Evolutionary conservation across 495 filamentous ascomycete genomes (phyloP).

Genomic region (Daldinia caldariorum): DNA sequence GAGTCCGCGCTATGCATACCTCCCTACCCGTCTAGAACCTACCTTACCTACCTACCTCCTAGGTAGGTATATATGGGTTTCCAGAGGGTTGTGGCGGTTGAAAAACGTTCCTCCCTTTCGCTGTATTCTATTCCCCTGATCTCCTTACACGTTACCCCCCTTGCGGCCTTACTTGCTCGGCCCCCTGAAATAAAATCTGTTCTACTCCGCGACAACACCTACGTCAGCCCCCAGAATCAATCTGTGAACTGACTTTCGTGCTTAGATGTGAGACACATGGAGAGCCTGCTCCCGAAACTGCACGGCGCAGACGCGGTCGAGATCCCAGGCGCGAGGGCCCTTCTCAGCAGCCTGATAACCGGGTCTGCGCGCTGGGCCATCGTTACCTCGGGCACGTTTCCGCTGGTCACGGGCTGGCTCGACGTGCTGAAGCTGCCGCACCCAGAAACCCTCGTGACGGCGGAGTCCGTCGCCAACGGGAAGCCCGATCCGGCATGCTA

Average conservation of each 20-base stretch:
- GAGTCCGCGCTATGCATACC: constrained; percentile 49
- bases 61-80: background rate
- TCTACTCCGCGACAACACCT: constrained; percentile 18
- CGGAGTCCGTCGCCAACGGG: constrained; percentile 84
- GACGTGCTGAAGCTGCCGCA: constrained; percentile 76
- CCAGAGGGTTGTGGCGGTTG: background rate
- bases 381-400: constrained; percentile 86
- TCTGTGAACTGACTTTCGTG: constrained; percentile 15
- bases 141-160: constrained; percentile 16
- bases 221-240: constrained; percentile 7
- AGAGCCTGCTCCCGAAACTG: constrained; percentile 77
- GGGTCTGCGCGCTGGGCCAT: constrained; percentile 81
- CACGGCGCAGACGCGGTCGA: constrained; percentile 83
- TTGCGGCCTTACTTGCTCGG: constrained; percentile 17
- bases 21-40: no score
- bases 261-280: constrained; percentile 81
- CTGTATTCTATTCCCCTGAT: constrained; percentile 10
- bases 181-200: constrained; percentile 13
- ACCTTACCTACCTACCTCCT: no score
- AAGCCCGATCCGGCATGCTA: constrained; percentile 94
- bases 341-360: constrained; percentile 55
- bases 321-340: constrained; percentile 71
- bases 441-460: constrained; percentile 79
- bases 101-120: background rate
- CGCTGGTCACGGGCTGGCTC: constrained; percentile 88